phyloP scores from a whole-genome alignment of 257 asterid species.

The Solanum pinnatisectum region DNA sequence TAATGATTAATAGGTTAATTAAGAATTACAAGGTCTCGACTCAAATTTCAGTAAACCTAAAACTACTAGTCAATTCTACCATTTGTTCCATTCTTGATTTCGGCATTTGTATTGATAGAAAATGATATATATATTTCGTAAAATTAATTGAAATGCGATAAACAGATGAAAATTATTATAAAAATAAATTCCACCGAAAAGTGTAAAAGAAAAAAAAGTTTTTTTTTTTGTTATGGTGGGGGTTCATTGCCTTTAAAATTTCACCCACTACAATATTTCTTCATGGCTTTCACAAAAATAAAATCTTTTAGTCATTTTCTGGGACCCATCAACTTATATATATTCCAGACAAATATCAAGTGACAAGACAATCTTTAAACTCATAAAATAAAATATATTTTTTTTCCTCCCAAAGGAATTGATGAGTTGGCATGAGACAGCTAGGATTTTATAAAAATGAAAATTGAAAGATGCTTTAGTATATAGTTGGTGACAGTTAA shows the following conservation, averaged over 20 bases:
- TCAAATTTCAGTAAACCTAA: no score
- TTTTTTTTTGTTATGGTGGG: background rate
- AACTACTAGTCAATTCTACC: background rate
- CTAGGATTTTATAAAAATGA: background rate
- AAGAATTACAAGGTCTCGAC: no score
- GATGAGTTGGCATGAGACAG: background rate
- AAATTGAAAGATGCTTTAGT: background rate
- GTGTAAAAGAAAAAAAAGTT: background rate
- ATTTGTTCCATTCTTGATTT: no score
- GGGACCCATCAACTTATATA: background rate
- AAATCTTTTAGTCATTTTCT: background rate
- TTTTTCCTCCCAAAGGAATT: background rate
- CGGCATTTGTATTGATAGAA: background rate
- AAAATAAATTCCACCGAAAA: background rate
- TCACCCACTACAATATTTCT: background rate
- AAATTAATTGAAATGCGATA: no score
- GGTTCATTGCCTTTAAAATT: background rate
- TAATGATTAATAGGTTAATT: no score
- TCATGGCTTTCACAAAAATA: background rate
- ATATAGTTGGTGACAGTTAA: slow-evolving; percentile 5
- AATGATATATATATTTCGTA: no score
- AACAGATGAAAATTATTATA: no score
- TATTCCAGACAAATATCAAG: background rate
- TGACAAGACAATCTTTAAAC: background rate
- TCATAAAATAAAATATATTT: background rate